A percentile compares a stretch with the other conserved stretches of the same genome.
Evolutionary conservation across 73 alveolate species (phyloP).

Genomic region (Uronychia binucleata): DNA sequence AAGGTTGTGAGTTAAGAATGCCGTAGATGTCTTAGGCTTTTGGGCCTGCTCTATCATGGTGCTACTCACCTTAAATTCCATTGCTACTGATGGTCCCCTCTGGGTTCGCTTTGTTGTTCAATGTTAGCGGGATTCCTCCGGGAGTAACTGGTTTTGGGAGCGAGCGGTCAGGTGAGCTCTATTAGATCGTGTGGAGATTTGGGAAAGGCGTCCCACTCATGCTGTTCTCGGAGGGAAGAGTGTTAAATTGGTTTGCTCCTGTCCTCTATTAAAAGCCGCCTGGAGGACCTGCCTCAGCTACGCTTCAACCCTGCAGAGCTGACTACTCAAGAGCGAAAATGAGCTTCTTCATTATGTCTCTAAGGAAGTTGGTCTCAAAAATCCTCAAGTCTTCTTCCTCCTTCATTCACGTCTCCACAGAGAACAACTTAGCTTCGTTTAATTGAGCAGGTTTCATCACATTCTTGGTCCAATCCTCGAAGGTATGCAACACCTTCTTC

Average conservation of each 20-base stretch:
- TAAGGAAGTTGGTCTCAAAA: constrained; percentile 28
- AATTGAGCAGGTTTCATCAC: constrained; percentile 58
- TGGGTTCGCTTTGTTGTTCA: neutral
- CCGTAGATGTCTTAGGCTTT: neutral
- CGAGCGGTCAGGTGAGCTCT: neutral
- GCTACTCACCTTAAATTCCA: no score
- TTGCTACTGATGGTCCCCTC: no score
- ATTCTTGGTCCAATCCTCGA: constrained; percentile 50
- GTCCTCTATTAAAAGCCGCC: constrained; percentile 1
- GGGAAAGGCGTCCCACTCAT: neutral
- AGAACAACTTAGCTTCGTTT: constrained; percentile 51
- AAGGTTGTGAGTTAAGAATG: neutral
- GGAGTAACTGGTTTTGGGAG: neutral
- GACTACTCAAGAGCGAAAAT: constrained; percentile 58
- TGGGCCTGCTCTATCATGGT: neutral
- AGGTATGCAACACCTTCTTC: constrained; percentile 23
- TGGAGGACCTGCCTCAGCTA: neutral
- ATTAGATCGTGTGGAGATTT: neutral
- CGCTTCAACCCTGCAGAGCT: neutral
- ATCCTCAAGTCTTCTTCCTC: constrained; percentile 54
- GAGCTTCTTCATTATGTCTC: constrained; percentile 62
- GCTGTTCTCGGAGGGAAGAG: neutral
- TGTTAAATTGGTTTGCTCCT: neutral
- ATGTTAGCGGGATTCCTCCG: neutral
- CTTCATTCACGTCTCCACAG: constrained; percentile 41